Percentiles rank a stretch among this genome's conserved stretches.
Evolutionary conservation across 2,329 filamentous ascomycete species (phyloP).

Genomic region (Aspergillus floridensis): DNA sequence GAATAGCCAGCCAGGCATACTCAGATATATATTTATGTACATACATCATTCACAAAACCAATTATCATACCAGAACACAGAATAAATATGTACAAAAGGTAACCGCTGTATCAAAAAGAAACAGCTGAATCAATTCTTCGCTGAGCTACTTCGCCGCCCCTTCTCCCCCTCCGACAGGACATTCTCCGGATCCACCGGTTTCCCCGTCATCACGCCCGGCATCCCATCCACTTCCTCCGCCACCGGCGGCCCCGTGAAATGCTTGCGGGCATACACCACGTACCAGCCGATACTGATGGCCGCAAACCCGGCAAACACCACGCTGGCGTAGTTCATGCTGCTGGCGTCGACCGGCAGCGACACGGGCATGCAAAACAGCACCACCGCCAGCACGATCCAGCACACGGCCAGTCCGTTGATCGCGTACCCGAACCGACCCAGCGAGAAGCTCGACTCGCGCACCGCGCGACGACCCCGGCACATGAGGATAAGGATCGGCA

Average conservation of each 20-base stretch:
- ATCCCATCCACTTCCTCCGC: conserved; percentile 27
- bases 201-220: conserved; percentile 33
- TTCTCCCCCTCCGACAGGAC: conserved; percentile 19
- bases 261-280: conserved; percentile 59
- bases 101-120: background rate
- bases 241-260: conserved; percentile 59
- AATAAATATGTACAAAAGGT: background rate
- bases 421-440: conserved; percentile 65
- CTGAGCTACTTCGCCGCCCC: background rate
- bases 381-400: conserved; percentile 69
- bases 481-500: conserved; percentile 71
- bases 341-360: conserved; percentile 56
- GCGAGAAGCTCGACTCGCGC: conserved; percentile 63
- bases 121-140: conserved; percentile 1
- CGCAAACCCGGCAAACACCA: conserved; percentile 64
- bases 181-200: conserved; percentile 34
- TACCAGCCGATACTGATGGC: conserved; percentile 62
- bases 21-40: no score
- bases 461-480: conserved; percentile 65
- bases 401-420: conserved; percentile 67
- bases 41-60: background rate
- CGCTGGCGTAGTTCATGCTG: conserved; percentile 66
- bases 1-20: no score
- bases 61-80: background rate
- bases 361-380: conserved; percentile 74